Evolutionary conservation across 495 filamentous ascomycete genomes (phyloP), one percentile per base, ranked within the genome.

Genomic region (Lophiostoma macrostomum): DNA sequence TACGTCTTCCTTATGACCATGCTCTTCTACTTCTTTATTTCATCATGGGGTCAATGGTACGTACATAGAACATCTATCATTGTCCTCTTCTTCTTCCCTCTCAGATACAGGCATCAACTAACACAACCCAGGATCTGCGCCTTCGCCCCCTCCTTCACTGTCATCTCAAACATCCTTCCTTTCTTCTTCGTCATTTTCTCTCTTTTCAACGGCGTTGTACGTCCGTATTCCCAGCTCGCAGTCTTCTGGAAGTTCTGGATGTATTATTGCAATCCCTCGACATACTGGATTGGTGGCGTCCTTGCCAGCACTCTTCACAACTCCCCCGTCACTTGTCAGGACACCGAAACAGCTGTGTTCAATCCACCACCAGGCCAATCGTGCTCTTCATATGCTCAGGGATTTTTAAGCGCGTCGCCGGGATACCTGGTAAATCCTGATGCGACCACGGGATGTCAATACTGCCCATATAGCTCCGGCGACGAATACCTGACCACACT

Each of bases 1-100:
- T 94, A 94, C 65, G 83, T 87, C 36, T 95, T 86, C 74, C 70
- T 95, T 16, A 89, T 95, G 83, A 81, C 80, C 1, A 71, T 94
- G 61, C 76, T 93, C 0, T 91, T 91, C 72, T 88, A 84, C 76
- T 70, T 91, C 24, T 91, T 91, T 76, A 76, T 81, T 56, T 76
- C 79, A 5, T 82, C 77, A 51, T 90, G 86, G 85, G 87, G 88
- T 20, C 88, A 93, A 63, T 90, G 85, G n/a, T n/a, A n/a, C n/a
- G n/a, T n/a, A n/a, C n/a, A n/a, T n/a, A n/a, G n/a, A n/a, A 88
- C 90, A 64, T 78, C 80, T 37, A 90, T 91, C 69, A 71, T 81
- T 6, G 74, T 84, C 4, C 85, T 85, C 4, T 88, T 88, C 70
- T 90, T 91, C 76, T 82, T 90, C 66, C n/a, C n/a, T n/a, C n/a